Evolutionary conservation across 148 eudicot species (phyloP), one percentile per base, ranked within the genome.

Genomic region (Cornus florida): DNA sequence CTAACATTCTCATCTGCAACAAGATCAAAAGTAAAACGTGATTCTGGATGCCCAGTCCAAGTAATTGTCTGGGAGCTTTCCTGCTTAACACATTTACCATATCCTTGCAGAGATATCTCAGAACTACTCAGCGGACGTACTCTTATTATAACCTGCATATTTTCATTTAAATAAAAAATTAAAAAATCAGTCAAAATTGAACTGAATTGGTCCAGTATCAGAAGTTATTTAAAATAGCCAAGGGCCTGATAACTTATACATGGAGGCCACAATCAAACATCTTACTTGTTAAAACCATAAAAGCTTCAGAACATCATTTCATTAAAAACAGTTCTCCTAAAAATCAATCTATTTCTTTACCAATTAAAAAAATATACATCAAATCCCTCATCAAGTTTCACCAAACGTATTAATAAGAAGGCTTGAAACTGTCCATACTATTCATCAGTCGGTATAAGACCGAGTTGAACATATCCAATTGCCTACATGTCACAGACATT

Each of bases 11-110:
- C 99, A 82, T 96, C 99, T 0, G 98, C 99, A 79, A 96, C 95
- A 81, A 89, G 80, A 67, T 96, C 99, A 83, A 96, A 96, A 7
- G 99, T 96, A 79, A 93, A 96, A 65, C 99, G 95, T 46, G 99
- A 91, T 78, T 96, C 99, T 48, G 99, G 99, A 77, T 94, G 97
- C 71, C 99, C 99, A n/a, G 84, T 90, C 99, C 99, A 96, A 0
- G 99, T 90, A 70, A 96, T 82, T 53, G 97, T 87, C 78, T 96
- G 99, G 70, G 89, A 82, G 75, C 95, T 91, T 82, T 94, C 99
- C 84, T 96, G 99, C 83, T 81, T 86, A n/a, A 96, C 92, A 80
- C 99, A 96, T 81, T 84, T 84, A 76, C 69, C 84, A 70, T 86
- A 50, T 72, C 99, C 99, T 79, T 96, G 99, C 65, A 90, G 59